Base-by-base conservation (phyloP, 345 rosid species). In the Dipteronia sinensis region DNA sequence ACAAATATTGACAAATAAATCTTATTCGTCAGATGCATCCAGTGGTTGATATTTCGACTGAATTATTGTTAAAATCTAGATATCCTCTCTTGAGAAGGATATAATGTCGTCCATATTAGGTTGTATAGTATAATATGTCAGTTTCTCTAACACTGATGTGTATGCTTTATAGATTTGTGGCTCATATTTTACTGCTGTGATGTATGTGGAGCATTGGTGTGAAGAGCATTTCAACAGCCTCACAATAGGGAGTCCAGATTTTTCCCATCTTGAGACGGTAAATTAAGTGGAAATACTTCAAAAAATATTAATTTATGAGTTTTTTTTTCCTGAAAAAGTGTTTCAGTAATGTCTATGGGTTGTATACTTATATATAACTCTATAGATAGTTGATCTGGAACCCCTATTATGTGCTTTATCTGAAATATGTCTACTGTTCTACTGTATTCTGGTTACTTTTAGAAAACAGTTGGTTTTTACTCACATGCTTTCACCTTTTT, bases 191-290 rank as follows among this genome's bases (percentile, higher is more conserved):
- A 90, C 98, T 42, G 88, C 99, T 64, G 78, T 90, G 74, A 87
- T 95, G 96, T 95, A 91, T 78, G 94, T 93, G 85, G 99, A 95
- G 82, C 83, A 95, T 69, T 95, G 99, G 99, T 93, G 99, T 86
- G 94, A 95, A 85, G 97, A 93, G 84, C 83, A 90, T 82, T 95
- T 88, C 80, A 87, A 84, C 12, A 66, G 82, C 79, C 90, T 95
- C 71, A 88, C 89, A 69, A 82, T 95, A 72, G 99, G 99, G 44
- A 91, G 76, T 78, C 98, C 99, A 53, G 98, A 95, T 87, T 95
- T 95, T 85, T 88, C 96, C 65, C 87, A 87, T 82, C 82, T 86
- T 82, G 97, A 95, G 86, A 87, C 74, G 95, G 99, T 95, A 92
- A 85, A 67, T 81, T 65, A 29, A 34, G 13, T 27, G 34, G 56